Evolutionary conservation across 805 yeast genomes (phyloP), one percentile per base, ranked within the genome.

Genomic region (Ogataea neopini): DNA sequence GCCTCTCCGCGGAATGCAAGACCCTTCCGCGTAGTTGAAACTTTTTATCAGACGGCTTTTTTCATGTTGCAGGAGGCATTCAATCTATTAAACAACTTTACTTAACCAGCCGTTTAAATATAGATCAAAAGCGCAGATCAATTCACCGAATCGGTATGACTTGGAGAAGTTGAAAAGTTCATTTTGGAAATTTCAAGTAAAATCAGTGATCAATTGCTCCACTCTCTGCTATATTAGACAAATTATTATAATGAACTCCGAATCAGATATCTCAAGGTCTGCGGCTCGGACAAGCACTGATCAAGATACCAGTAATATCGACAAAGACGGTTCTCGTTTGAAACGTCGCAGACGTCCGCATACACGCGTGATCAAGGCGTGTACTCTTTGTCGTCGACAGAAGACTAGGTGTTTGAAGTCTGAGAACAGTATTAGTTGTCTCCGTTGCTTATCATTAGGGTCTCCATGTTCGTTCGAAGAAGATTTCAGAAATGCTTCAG

Each of bases 341-440:
- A 46, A 44, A 33, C 53, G 48, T 35, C 52, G 44, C 25, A 56
- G 56, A 43, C 37, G 37, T 18, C 54, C 54, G 9, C 58, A 54
- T 38, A 50, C 62, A 0, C 49, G 69, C 15, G 61, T 66, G 1
- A 43, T 59, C 32, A 66, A 60, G 49, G 72, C 72, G 1, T 68
- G 72, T 45, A 45, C 48, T 6, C 42, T 53, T n/a, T 68, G 72
- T 33, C 57, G 69, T 30, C 58, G 49, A 39, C 68, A 64, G 51
- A 68, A 68, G 50, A 63, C 88, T 1, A 66, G 86, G 48, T 84
- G 90, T 54, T 76, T 82, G 58, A 76, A 83, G 43, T 72, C 80
- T 10, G 70, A 77, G 1, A 71, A 66, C 20, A 69, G 73, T 14
- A 62, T 67, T 7, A 70, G 79, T 2, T 84, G 90, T 65, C 63